A percentile compares a stretch with the other conserved stretches of the same genome.
Evolutionary conservation across 306 rosid genomes (phyloP).

Genomic region (Trifolium subterraneum): DNA sequence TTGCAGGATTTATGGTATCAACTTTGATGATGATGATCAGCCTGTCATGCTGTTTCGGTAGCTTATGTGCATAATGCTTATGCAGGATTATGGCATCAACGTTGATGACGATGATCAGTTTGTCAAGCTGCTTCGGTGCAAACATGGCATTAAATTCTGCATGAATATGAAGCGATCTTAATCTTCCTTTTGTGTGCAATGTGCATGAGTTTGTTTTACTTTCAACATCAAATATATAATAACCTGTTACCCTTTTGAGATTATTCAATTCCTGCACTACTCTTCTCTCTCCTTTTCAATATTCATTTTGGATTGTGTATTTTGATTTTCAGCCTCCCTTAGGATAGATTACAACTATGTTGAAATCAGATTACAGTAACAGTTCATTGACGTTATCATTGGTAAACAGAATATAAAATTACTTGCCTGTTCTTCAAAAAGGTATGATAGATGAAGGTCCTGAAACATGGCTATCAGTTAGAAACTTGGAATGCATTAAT

Average conservation of each 20-base stretch:
- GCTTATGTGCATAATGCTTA: slow-evolving; percentile 36
- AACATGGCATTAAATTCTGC: slow-evolving; percentile 90
- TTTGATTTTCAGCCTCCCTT: neutral
- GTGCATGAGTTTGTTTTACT: neutral
- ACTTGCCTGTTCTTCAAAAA: no score
- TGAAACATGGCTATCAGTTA: slow-evolving; percentile 81
- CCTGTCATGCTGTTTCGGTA: neutral
- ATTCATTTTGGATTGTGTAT: slow-evolving; percentile 15
- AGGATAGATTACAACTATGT: no score
- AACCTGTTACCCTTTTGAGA: neutral
- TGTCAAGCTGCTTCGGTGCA: slow-evolving; percentile 61
- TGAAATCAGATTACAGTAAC: no score
- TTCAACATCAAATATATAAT: neutral
- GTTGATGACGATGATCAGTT: slow-evolving; percentile 74
- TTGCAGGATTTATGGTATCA: no score
- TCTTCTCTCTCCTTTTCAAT: neutral
- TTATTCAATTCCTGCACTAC: neutral
- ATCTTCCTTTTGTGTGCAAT: neutral
- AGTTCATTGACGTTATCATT: no score
- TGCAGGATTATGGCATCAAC: slow-evolving; percentile 92
- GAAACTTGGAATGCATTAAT: slow-evolving; percentile 87
- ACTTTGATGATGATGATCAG: no score
- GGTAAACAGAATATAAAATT: no score
- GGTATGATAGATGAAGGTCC: slow-evolving; percentile 88
- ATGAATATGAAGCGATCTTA: slow-evolving; percentile 74